A percentile compares a stretch with the other conserved stretches of the same genome.
Evolutionary conservation across 257 asterid species (phyloP).

Genomic region (Leptodermis oblonga): DNA sequence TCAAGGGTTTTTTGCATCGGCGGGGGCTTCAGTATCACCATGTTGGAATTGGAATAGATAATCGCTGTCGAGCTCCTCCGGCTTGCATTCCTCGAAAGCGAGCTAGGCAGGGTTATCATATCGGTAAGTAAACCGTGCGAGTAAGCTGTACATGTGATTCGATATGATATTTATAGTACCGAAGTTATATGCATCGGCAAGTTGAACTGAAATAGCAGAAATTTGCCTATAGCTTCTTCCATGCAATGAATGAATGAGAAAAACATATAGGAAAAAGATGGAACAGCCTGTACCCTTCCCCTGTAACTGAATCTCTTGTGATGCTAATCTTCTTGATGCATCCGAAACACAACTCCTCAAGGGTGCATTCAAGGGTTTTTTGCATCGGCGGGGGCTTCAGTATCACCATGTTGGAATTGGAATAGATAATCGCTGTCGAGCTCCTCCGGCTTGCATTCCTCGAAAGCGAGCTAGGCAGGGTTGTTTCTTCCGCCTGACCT

Average conservation of each 20-base stretch:
- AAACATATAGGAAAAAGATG: neutral
- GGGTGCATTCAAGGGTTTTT: constrained; percentile 60
- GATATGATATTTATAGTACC: too few relatives aligned
- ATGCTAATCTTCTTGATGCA: constrained; percentile 54
- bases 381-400: constrained; percentile 52
- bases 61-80: constrained; percentile 41
- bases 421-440: constrained; percentile 45
- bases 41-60: constrained; percentile 51
- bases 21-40: constrained; percentile 49
- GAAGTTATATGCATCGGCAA: neutral
- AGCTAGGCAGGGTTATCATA: constrained; percentile 5
- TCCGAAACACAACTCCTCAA: constrained; percentile 79
- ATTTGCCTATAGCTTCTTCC: neutral
- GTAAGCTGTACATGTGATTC: too few relatives aligned
- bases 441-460: constrained; percentile 37
- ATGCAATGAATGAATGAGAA: neutral
- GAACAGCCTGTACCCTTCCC: constrained; percentile 43
- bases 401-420: constrained; percentile 51
- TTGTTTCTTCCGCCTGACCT: constrained; percentile 14
- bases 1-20: constrained; percentile 51
- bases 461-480: constrained; percentile 26
- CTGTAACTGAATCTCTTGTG: constrained; percentile 41
- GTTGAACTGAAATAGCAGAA: neutral
- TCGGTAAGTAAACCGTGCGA: too few relatives aligned
- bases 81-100: constrained; percentile 39